Base-by-base conservation (phyloP, 371 early-diverging fungal genomes). In the Syncephalastrum monosporum region DNA sequence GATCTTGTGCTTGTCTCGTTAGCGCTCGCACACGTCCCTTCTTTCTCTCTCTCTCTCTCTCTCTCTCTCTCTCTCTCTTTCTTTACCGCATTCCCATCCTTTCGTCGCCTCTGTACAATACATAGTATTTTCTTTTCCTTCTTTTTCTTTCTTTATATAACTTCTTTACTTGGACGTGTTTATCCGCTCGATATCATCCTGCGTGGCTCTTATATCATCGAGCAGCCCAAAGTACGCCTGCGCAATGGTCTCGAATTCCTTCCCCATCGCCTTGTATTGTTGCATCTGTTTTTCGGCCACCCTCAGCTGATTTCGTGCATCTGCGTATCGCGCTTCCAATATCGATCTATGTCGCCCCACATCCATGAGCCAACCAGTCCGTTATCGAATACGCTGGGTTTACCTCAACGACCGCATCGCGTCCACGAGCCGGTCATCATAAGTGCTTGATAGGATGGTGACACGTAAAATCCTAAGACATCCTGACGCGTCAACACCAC, bases 161-260 rank as follows among this genome's bases (percentile, higher is more conserved):
- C 12, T 33, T 12, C 10, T 3, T 10, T 33, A 33, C 12, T 33
- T 33, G 38, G 38, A 8, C 38, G 38, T 10, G 12, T 33, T 33
- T 53, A 60, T 60, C 21, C 49, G 23, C 2, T 44, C 41, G 44
- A 63, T 53, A 15, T 63, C 63, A 41, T 63, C 63, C 38, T 63
- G 53, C 0, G 63, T 63, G 7, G 47, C 49, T 17, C 58, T 41
- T 10, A 63, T 63, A 17, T 63, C 58, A 19, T 58, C 50, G 13
- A 63, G 48, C 19, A 63, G 21, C 7, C 42, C 41, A 21, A 42
- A 47, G 46, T 63, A 63, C 6, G 63, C 57, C 17, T 19, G 24
- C 7, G 47, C 53, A 23, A 63, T 19, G n/a, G 63, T 63, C 24
- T 57, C 63, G 29, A 91, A 57, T 29, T 63, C 63, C 13, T 57